These are phyloP conservation scores for Emiliania huxleyi DNA, from an alignment of 78 protist species.

Conservation along the genomic window DNA sequence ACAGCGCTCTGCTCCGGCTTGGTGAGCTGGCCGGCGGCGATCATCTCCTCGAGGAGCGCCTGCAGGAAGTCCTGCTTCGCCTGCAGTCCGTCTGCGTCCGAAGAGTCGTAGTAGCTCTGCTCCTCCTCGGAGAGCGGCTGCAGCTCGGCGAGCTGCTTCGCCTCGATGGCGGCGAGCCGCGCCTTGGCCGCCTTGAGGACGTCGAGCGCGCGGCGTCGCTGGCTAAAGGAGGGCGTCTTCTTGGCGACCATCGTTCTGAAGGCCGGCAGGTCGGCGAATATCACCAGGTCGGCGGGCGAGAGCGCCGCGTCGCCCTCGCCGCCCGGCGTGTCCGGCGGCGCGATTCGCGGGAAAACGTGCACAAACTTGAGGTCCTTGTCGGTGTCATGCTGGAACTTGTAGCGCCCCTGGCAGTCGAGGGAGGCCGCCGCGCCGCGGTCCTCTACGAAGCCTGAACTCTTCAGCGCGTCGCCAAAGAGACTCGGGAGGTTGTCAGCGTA, in stretches of 20 bases:
- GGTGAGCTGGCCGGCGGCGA: not conserved
- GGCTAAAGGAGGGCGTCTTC: not conserved
- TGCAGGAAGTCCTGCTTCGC: not conserved
- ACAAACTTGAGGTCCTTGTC: conserved; percentile 44
- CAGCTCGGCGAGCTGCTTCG: not conserved
- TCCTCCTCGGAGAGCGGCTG: not conserved
- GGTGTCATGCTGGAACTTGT: conserved; percentile 3
- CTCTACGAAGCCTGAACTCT: not conserved
- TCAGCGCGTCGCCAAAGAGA: not conserved
- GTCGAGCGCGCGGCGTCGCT: not conserved
- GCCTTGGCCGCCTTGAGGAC: not conserved
- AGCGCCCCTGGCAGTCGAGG: not conserved
- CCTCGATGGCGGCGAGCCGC: not conserved
- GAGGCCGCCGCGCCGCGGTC: conserved; percentile 14
- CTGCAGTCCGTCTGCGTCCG: not conserved
- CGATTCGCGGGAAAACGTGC: conserved; percentile 27
- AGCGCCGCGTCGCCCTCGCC: not conserved
- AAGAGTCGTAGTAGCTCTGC: not conserved
- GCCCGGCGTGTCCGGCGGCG: not conserved
- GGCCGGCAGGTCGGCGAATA: not conserved
- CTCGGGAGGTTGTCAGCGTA: conserved; percentile 7
- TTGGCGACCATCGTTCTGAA: not conserved
- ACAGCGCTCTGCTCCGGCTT: not conserved
- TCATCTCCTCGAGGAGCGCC: not conserved
- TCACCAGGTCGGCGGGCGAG: not conserved